Evolutionary conservation across 192 early-diverging fungal genomes (phyloP).

Genomic region (Phycomyces blakesleeanus): DNA sequence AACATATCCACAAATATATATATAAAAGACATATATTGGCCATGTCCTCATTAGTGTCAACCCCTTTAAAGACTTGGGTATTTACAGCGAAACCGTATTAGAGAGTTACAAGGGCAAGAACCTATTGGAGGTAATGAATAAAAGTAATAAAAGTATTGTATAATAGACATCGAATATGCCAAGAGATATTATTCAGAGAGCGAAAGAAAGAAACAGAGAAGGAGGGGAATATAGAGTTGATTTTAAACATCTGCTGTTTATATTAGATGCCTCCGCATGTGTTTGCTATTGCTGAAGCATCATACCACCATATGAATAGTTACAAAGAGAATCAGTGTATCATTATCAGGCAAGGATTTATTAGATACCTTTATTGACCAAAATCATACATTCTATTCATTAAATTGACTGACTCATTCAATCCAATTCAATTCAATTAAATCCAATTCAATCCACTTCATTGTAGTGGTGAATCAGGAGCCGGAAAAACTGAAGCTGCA

Average conservation of each 20-base stretch:
- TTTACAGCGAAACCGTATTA: slow-evolving; percentile 90
- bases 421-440: background rate
- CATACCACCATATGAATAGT: slow-evolving; percentile 90
- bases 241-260: background rate
- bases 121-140: slow-evolving; percentile 58
- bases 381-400: too few relatives aligned
- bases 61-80: slow-evolving; percentile 93
- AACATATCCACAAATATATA: background rate
- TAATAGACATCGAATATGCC: too few relatives aligned
- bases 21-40: slow-evolving; percentile 88
- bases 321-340: slow-evolving; percentile 99
- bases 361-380: background rate
- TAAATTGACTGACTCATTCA: too few relatives aligned
- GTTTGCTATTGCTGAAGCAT: slow-evolving; percentile 91
- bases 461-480: slow-evolving; percentile 85
- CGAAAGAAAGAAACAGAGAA: too few relatives aligned
- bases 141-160: background rate
- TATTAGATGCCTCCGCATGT: slow-evolving; percentile 89
- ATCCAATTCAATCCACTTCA: background rate
- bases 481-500: slow-evolving; percentile 89
- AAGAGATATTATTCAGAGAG: too few relatives aligned
- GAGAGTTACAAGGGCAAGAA: slow-evolving; percentile 84
- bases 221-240: too few relatives aligned
- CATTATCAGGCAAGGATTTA: slow-evolving; percentile 68
- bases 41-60: slow-evolving; percentile 88